phyloP scores from a whole-genome alignment of 257 asterid genomes.

The Cruciata laevipes region DNA sequence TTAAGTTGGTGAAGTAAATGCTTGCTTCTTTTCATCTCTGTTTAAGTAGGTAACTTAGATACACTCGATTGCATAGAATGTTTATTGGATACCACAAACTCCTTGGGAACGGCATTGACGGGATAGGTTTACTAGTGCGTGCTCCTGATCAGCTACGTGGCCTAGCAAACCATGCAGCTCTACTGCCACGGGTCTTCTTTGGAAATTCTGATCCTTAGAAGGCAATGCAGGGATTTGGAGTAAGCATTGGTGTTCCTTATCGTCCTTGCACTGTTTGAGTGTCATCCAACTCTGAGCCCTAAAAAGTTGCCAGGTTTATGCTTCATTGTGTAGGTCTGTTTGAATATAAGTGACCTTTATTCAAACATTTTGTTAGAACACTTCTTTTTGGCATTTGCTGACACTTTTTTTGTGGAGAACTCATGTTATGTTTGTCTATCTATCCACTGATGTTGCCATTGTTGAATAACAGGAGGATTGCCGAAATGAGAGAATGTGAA shows the following conservation, averaged over 20 bases:
- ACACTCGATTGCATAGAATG: conserved; percentile 26
- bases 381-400: not conserved
- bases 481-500: conserved; percentile 44
- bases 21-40: conserved; percentile 1
- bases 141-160: conserved; percentile 32
- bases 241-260: conserved; percentile 11
- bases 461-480: conserved; percentile 61
- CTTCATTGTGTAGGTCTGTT: conserved; percentile 21
- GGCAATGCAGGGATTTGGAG: conserved; percentile 13
- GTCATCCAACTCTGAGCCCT: conserved; percentile 9
- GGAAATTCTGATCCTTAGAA: not conserved
- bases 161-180: conserved; percentile 23
- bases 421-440: not conserved
- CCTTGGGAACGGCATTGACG: conserved; percentile 36
- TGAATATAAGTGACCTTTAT: conserved; percentile 7
- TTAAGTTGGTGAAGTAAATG: conserved; percentile 4
- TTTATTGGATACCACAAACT: conserved; percentile 38
- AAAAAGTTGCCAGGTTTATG: conserved; percentile 14
- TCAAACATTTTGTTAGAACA: not conserved
- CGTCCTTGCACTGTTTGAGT: conserved; percentile 10
- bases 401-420: not conserved
- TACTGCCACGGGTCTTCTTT: conserved; percentile 37
- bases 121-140: conserved; percentile 41
- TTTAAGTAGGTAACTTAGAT: conserved; percentile 7
- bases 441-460: conserved; percentile 18